These are phyloP conservation scores for Withania somnifera DNA, from an alignment of 305 asterid species.

Conservation along the genomic window DNA sequence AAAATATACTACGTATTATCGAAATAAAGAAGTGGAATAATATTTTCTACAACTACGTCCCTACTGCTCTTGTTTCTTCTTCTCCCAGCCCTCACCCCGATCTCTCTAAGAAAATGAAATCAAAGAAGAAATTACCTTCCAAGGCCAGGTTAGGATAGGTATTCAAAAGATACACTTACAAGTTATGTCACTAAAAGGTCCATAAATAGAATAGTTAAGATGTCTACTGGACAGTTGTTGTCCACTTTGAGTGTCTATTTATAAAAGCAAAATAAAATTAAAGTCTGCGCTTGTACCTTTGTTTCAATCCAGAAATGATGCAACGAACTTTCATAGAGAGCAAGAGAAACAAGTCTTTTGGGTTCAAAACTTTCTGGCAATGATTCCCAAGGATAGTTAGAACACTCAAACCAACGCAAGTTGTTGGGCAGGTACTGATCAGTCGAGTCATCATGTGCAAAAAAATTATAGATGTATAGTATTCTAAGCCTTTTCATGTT, in stretches of 20 bases:
- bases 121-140: background rate
- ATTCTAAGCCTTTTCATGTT: background rate
- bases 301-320: background rate
- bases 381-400: background rate
- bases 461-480: background rate
- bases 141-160: background rate
- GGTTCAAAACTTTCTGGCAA: background rate
- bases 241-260: too few relatives aligned
- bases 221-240: too few relatives aligned
- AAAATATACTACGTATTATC: too few relatives aligned
- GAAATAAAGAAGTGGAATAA: too few relatives aligned
- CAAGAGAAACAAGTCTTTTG: background rate
- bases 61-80: background rate
- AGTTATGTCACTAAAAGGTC: too few relatives aligned
- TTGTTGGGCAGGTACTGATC: background rate
- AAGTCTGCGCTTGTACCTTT: background rate
- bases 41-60: too few relatives aligned
- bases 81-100: background rate
- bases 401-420: background rate
- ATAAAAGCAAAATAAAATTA: too few relatives aligned
- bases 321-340: background rate
- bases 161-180: background rate
- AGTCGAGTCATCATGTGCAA: background rate
- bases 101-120: background rate
- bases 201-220: background rate